Evolutionary conservation across 345 rosid genomes (phyloP).

Genomic region (Moringa oleifera): DNA sequence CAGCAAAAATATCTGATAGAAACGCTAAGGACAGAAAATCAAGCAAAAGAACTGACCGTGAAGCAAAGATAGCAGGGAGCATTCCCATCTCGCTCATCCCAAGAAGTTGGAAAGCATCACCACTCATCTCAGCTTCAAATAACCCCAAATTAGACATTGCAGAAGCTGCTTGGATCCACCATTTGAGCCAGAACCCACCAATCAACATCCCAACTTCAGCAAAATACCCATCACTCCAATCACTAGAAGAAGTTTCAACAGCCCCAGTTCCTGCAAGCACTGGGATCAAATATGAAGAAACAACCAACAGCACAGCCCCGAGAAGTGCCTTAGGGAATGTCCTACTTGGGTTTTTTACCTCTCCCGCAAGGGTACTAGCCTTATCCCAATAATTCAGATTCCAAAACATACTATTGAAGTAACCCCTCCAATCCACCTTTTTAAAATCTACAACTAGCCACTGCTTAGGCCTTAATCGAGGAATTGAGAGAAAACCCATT

Average conservation of each 20-base stretch:
- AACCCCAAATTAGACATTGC: conserved; percentile 91
- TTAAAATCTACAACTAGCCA: conserved; percentile 66
- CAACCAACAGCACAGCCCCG: conserved; percentile 74
- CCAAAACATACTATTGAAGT: conserved; percentile 94
- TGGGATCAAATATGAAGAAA: conserved; percentile 69
- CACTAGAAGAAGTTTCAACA: conserved; percentile 35
- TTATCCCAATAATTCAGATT: conserved; percentile 94
- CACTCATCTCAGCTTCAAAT: conserved; percentile 97
- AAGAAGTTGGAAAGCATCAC: conserved; percentile 86
- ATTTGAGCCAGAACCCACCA: conserved; percentile 83
- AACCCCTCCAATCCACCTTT: conserved; percentile 80
- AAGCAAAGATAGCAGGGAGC: conserved; percentile 74
- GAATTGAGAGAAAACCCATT: conserved; percentile 63
- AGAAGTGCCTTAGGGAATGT: conserved; percentile 86
- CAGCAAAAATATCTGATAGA: neutral
- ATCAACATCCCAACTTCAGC: conserved; percentile 87
- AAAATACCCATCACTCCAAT: conserved; percentile 93
- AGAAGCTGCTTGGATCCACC: conserved; percentile 95
- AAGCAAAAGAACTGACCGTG: conserved; percentile 38
- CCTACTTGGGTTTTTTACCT: conserved; percentile 73
- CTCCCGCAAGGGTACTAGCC: conserved; percentile 93
- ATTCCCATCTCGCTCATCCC: conserved; percentile 94
- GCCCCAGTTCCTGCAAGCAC: conserved; percentile 87
- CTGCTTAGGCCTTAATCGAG: conserved; percentile 52
- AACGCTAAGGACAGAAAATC: neutral